phyloP scores from a whole-genome alignment of 805 yeast genomes.

The Sungouiella blattae region DNA sequence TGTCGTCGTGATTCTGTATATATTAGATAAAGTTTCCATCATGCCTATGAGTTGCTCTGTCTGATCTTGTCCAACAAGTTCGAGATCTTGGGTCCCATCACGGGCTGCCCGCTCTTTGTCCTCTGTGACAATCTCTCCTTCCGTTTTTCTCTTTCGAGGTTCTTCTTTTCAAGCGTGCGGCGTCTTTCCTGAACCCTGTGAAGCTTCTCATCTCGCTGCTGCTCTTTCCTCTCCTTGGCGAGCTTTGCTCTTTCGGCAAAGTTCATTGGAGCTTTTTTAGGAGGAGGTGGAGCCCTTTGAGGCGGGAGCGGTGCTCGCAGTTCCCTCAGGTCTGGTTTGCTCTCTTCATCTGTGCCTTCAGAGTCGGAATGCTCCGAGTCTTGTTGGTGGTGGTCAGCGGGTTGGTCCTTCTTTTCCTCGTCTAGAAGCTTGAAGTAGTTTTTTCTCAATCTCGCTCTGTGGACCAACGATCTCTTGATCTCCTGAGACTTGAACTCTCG shows the following conservation, averaged over 20 bases:
- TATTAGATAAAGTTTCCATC: too few species aligned
- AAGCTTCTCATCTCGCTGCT: conserved; percentile 37
- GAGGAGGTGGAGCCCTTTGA: conserved; percentile 3
- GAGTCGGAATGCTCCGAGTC: conserved; percentile 5
- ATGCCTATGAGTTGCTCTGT: conserved; percentile 31
- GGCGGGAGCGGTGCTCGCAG: conserved; percentile 24
- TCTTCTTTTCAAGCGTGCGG: conserved; percentile 31
- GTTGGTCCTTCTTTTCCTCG: conserved; percentile 57
- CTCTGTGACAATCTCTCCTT: conserved; percentile 40
- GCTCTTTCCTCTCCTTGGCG: conserved; percentile 46
- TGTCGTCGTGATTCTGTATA: not conserved
- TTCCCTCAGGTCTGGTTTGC: conserved; percentile 22
- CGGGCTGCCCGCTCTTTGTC: conserved; percentile 80
- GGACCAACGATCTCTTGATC: conserved; percentile 71
- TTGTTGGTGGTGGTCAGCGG: conserved; percentile 9
- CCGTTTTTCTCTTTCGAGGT: conserved; percentile 40
- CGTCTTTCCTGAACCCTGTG: conserved; percentile 37
- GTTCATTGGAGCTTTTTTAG: conserved; percentile 16
- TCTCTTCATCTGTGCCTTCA: conserved; percentile 8
- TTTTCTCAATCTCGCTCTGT: conserved; percentile 77
- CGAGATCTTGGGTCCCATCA: conserved; percentile 85
- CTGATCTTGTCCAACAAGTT: conserved; percentile 74
- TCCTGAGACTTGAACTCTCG: conserved; percentile 50
- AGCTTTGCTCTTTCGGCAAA: conserved; percentile 45
- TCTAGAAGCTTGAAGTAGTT: conserved; percentile 76